Conservation (phyloP, 2,329 filamentous ascomycete genomes). For the Emmonsiellopsis sp. region DNA sequence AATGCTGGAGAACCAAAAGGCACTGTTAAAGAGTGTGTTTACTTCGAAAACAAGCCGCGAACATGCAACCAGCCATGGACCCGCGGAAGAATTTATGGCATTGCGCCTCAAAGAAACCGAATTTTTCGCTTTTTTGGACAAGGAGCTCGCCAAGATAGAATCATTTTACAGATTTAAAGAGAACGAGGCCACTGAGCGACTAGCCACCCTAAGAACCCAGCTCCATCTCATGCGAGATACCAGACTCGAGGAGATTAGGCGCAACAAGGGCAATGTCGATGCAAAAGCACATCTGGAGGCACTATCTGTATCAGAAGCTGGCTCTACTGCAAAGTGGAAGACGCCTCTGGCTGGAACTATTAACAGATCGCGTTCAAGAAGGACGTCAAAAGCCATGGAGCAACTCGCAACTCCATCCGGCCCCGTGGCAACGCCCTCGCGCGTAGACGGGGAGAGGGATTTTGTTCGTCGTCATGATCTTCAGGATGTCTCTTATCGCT, state of each 20-base stretch:
- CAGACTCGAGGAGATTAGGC: constrained; percentile 61
- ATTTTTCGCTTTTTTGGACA: constrained; percentile 77
- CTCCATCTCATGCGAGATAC: constrained; percentile 87
- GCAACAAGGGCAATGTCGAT: constrained; percentile 31
- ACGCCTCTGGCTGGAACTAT: constrained; percentile 36
- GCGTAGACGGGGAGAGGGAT: constrained; percentile 33
- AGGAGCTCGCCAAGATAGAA: constrained; percentile 84
- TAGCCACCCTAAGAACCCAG: constrained; percentile 66
- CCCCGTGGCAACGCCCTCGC: constrained; percentile 21
- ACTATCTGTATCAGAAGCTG: constrained; percentile 7
- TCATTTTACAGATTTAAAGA: constrained; percentile 83
- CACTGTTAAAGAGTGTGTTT: constrained; percentile 32
- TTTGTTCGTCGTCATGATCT: constrained; percentile 38
- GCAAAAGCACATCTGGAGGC: constrained; percentile 4
- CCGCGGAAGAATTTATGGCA: constrained; percentile 50
- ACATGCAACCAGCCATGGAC: constrained; percentile 38
- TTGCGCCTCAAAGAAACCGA: constrained; percentile 68
- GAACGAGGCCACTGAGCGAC: constrained; percentile 64
- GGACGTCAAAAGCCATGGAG: constrained; percentile 44
- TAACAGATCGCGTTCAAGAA: constrained; percentile 38
- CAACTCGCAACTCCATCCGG: constrained; percentile 33
- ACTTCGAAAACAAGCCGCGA: constrained; percentile 22
- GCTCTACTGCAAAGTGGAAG: constrained; percentile 24
- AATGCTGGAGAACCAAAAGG: constrained; percentile 18
- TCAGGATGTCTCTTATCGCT: constrained; percentile 68